These are phyloP conservation scores for Pythium graminicola DNA, from an alignment of 352 stramenopile genomes.

Conservation along the genomic window DNA sequence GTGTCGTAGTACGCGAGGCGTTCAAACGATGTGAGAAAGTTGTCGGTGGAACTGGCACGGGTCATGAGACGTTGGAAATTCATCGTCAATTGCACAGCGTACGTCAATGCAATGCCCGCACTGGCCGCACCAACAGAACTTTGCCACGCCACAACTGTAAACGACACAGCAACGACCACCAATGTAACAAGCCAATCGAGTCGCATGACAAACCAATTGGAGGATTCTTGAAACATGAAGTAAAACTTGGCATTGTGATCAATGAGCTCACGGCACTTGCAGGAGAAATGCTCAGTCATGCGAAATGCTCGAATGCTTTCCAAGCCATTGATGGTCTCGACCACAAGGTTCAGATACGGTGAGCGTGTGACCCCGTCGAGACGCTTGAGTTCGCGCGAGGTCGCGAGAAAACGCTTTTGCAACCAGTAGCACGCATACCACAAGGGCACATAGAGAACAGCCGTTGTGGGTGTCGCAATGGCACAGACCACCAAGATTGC, in stretches of 20 bases:
- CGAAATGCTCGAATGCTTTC: constrained; percentile 88
- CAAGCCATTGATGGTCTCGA: constrained; percentile 94
- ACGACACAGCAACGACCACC: constrained; percentile 44
- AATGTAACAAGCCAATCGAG: constrained; percentile 59
- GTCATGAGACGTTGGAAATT: constrained; percentile 62
- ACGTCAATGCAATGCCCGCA: constrained; percentile 64
- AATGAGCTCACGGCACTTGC: constrained; percentile 44
- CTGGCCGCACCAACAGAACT: constrained; percentile 27
- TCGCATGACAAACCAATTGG: constrained; percentile 64
- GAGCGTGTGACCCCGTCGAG: constrained; percentile 91
- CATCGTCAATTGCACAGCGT: constrained; percentile 65
- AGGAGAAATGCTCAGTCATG: constrained; percentile 38
- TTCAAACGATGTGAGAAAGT: constrained; percentile 29
- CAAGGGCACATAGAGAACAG: constrained; percentile 69
- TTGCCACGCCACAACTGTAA: constrained; percentile 12
- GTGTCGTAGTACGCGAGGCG: constrained; percentile 20
- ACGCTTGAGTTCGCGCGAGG: constrained; percentile 90
- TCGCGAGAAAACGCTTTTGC: constrained; percentile 91
- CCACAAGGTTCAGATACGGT: constrained; percentile 96
- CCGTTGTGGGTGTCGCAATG: constrained; percentile 42
- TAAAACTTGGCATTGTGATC: constrained; percentile 66
- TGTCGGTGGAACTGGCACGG: constrained; percentile 37
- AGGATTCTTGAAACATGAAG: constrained; percentile 60
- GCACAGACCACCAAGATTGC: constrained; percentile 56
- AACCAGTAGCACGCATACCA: constrained; percentile 52